Evolutionary conservation across 2,329 filamentous ascomycete genomes (phyloP).

Genomic region (Verruconis gallopava): DNA sequence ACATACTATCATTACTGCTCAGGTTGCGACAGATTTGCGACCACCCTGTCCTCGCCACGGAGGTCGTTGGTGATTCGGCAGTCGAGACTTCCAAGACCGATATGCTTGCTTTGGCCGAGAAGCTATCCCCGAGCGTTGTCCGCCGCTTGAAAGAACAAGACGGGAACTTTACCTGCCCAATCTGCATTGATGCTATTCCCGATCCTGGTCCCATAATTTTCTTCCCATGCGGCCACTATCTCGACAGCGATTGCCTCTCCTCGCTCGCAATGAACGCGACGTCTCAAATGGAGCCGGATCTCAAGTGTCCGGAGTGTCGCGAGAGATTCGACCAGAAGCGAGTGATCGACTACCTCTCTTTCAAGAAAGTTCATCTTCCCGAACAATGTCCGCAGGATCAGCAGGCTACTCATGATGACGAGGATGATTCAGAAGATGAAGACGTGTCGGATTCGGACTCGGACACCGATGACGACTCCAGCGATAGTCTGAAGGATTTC

Average conservation of each 20-base stretch:
- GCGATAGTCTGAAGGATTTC: slow-evolving; percentile 19
- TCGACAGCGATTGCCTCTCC: not conserved
- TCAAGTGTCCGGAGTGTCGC: slow-evolving; percentile 68
- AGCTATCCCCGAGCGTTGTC: slow-evolving; percentile 48
- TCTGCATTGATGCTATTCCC: slow-evolving; percentile 57
- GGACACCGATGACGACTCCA: slow-evolving; percentile 25
- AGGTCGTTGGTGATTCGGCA: slow-evolving; percentile 31
- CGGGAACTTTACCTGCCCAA: slow-evolving; percentile 59
- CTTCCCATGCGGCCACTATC: slow-evolving; percentile 67
- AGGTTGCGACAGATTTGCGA: slow-evolving; percentile 72
- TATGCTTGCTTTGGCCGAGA: slow-evolving; percentile 49
- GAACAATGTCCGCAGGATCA: slow-evolving; percentile 30
- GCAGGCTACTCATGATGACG: slow-evolving; percentile 15
- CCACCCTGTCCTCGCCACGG: slow-evolving; percentile 48
- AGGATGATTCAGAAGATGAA: slow-evolving; percentile 14
- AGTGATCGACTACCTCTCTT: slow-evolving; percentile 60
- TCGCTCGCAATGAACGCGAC: not conserved
- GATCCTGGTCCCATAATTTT: slow-evolving; percentile 64
- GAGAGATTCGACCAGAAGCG: slow-evolving; percentile 51
- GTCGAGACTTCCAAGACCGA: slow-evolving; percentile 39
- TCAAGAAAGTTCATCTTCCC: slow-evolving; percentile 59
- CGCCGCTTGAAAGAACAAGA: slow-evolving; percentile 48
- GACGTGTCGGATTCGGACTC: slow-evolving; percentile 18
- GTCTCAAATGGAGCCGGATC: slow-evolving; percentile 27
- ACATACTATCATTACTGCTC: slow-evolving; percentile 65